Percentiles rank a stretch among this genome's conserved stretches.
Conservation (phyloP, 1,284 basidiomycete species). For the Termitomyces sp. region DNA sequence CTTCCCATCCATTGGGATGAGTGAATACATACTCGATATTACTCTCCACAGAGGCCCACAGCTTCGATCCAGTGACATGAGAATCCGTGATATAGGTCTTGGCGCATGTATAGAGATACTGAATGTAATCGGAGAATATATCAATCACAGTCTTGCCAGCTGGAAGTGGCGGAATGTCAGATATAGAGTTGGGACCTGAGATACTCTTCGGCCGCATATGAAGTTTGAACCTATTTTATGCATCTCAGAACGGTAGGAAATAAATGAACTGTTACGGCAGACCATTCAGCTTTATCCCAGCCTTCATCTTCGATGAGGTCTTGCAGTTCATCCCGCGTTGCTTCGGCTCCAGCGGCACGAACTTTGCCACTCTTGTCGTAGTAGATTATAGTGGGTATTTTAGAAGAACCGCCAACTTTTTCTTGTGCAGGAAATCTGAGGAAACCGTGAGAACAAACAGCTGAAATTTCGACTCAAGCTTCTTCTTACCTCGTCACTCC, state of each 20-base stretch:
- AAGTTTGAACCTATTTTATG: constrained; percentile 25
- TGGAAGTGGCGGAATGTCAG: constrained; percentile 36
- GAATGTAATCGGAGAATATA: constrained; percentile 46
- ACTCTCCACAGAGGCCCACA: constrained; percentile 27
- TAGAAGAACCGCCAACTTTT: constrained; percentile 20
- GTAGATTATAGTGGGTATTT: constrained; percentile 24
- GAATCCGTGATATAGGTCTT: constrained; percentile 44
- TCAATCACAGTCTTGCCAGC: constrained; percentile 33
- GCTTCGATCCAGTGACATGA: constrained; percentile 33
- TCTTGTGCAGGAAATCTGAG: constrained; percentile 21
- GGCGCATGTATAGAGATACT: constrained; percentile 43
- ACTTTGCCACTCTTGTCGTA: constrained; percentile 22
- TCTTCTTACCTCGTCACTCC: constrained; percentile 16
- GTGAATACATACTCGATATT: constrained; percentile 32
- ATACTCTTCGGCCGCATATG: constrained; percentile 21
- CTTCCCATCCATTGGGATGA: constrained; percentile 42
- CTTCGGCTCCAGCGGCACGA: constrained; percentile 25
- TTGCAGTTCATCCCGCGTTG: neutral
- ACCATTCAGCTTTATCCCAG: constrained; percentile 25
- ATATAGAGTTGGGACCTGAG: neutral
- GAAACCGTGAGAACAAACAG: neutral
- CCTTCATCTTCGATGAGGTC: constrained; percentile 19
- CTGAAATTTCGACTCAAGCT: neutral
- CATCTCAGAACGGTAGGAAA: neutral
- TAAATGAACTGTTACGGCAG: neutral